A percentile compares a stretch with the other conserved stretches of the same genome.
These are phyloP conservation scores for Lathyrus aphaca DNA, from an alignment of 306 rosid species.

Conservation along the genomic window DNA sequence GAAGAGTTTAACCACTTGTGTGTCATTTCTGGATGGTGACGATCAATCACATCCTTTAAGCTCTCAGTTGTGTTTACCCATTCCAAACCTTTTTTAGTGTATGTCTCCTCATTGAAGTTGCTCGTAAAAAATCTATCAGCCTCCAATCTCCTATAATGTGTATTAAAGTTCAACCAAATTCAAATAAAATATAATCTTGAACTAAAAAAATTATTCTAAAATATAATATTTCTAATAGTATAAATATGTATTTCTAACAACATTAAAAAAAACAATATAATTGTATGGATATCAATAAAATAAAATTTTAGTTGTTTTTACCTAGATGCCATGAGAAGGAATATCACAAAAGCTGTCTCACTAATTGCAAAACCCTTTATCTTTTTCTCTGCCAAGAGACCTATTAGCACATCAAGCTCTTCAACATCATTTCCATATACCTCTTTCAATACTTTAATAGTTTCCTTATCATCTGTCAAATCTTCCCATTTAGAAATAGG, in stretches of 20 bases:
- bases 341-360: conserved; percentile 60
- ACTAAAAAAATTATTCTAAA: too few species aligned
- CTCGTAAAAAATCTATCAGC: conserved; percentile 67
- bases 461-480: conserved; percentile 57
- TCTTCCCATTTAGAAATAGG: conserved; percentile 67
- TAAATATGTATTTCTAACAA: background rate
- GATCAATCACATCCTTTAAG: conserved; percentile 58
- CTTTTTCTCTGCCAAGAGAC: conserved; percentile 73
- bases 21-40: conserved; percentile 60
- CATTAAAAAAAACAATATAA: background rate
- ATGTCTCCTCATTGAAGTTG: conserved; percentile 54
- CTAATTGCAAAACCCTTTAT: conserved; percentile 71
- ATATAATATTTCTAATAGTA: background rate
- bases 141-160: conserved; percentile 56
- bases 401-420: conserved; percentile 56
- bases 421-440: conserved; percentile 70
- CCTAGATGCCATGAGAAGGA: conserved; percentile 67
- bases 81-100: conserved; percentile 53
- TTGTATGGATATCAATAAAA: background rate
- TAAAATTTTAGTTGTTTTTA: conserved; percentile 4
- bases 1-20: conserved; percentile 58
- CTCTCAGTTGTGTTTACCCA: conserved; percentile 69
- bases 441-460: conserved; percentile 48
- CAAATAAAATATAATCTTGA: background rate
- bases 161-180: background rate